phyloP scores from a whole-genome alignment of 805 yeast species.

The Saturnispora kantuleensis region DNA sequence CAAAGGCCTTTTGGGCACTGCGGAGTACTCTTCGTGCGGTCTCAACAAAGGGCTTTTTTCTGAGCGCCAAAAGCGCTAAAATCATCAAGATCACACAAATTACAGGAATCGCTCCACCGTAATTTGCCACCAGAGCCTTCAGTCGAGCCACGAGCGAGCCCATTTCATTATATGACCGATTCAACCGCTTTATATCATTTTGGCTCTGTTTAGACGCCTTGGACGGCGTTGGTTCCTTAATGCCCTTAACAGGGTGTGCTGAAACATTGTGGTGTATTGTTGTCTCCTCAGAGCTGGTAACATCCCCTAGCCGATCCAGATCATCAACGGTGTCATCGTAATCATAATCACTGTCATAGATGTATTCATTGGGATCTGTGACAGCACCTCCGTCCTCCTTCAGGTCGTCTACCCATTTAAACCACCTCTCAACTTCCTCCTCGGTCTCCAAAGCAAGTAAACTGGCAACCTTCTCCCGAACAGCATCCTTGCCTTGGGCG shows the following conservation, averaged over 20 bases:
- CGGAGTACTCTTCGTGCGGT: neutral
- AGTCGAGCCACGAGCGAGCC: neutral
- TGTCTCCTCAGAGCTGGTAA: too few relatives aligned
- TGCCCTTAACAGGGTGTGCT: neutral
- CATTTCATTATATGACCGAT: neutral
- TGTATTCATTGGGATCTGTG: neutral
- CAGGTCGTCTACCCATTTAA: conserved; percentile 2
- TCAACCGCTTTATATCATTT: too few relatives aligned
- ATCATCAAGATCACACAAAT: conserved; percentile 1
- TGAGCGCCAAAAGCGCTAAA: neutral
- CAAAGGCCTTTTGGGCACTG: neutral
- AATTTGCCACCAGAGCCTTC: neutral
- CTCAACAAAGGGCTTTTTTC: neutral
- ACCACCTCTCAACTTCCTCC: conserved; percentile 1
- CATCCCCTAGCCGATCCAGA: neutral
- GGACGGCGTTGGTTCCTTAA: neutral
- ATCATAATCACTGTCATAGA: conserved; percentile 2
- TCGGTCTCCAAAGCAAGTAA: conserved; percentile 3
- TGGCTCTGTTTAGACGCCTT: neutral
- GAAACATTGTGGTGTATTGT: too few relatives aligned
- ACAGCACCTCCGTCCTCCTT: neutral
- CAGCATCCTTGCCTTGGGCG: neutral
- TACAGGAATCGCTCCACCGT: neutral
- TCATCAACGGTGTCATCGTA: neutral
- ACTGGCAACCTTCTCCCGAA: neutral